phyloP scores from a whole-genome alignment of 202 grass and related monocot genomes.

The Panicum hallii region DNA sequence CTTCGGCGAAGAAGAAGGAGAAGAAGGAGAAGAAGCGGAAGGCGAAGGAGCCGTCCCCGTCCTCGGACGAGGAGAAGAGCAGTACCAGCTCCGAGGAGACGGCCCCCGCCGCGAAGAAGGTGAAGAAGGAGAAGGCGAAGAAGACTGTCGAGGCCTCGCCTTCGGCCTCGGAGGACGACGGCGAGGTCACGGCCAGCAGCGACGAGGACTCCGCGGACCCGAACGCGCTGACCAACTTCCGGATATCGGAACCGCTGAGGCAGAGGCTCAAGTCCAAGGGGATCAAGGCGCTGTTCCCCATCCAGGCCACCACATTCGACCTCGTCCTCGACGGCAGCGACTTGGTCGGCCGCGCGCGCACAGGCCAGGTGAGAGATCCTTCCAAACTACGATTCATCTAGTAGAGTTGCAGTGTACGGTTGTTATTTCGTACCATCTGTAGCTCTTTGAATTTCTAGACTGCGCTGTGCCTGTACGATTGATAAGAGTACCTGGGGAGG shows the following conservation, averaged over 20 bases:
- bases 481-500: background rate
- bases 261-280: constrained; percentile 80
- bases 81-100: constrained; percentile 67
- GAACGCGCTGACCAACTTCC: constrained; percentile 75
- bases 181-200: constrained; percentile 61
- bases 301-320: constrained; percentile 95
- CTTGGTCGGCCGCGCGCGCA: constrained; percentile 89
- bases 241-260: constrained; percentile 74
- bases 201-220: constrained; percentile 69
- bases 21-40: constrained; percentile 76
- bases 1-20: constrained; percentile 55
- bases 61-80: constrained; percentile 52
- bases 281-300: constrained; percentile 87
- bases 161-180: constrained; percentile 48
- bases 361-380: constrained; percentile 72
- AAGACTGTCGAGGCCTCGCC: constrained; percentile 11
- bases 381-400: background rate
- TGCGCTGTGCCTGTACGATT: background rate
- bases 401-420: background rate
- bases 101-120: constrained; percentile 41
- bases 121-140: constrained; percentile 62
- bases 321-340: constrained; percentile 84
- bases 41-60: constrained; percentile 44
- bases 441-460: background rate
- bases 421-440: background rate